A percentile compares a stretch with the other conserved stretches of the same genome.
Conservation (phyloP, 108 stramenopile genomes). For the Cyclostephanos invisitatus region DNA sequence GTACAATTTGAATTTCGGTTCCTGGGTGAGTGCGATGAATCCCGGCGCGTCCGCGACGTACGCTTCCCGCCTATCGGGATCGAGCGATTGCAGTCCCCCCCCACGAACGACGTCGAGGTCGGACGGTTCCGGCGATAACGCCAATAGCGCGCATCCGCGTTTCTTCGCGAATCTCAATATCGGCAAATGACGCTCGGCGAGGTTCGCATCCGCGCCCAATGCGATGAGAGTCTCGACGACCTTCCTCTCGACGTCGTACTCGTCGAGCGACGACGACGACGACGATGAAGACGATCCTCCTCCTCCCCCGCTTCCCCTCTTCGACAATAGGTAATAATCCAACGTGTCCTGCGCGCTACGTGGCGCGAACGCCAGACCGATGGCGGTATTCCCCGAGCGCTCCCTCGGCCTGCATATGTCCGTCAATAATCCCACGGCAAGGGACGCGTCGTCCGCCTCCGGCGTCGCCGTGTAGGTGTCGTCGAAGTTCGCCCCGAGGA, state of each 20-base stretch:
- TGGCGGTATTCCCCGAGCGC: constrained; percentile 48
- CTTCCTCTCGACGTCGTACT: constrained; percentile 13
- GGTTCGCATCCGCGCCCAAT: constrained; percentile 38
- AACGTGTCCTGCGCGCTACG: constrained; percentile 54
- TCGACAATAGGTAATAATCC: constrained; percentile 51
- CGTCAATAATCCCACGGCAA: constrained; percentile 53
- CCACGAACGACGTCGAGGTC: constrained; percentile 58
- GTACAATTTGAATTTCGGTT: constrained; percentile 77
- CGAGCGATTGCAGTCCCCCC: constrained; percentile 68
- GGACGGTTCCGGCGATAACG: constrained; percentile 60
- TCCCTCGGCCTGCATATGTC: constrained; percentile 51
- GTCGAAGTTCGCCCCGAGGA: constrained; percentile 58
- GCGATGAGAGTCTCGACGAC: constrained; percentile 40
- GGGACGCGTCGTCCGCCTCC: constrained; percentile 45
- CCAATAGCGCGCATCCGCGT: constrained; percentile 54
- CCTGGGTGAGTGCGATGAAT: constrained; percentile 72
- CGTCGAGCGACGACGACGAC: constrained; percentile 6
- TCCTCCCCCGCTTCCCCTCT: constrained; percentile 5
- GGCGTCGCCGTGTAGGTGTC: constrained; percentile 26
- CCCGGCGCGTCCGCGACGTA: constrained; percentile 80
- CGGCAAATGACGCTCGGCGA: constrained; percentile 56
- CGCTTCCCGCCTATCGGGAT: constrained; percentile 49
- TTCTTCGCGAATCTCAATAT: constrained; percentile 55
- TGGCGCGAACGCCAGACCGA: constrained; percentile 69
- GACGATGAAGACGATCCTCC: background rate